Conservation (phyloP, 2,329 filamentous ascomycete genomes). For the Lasiodiplodia citricola region DNA sequence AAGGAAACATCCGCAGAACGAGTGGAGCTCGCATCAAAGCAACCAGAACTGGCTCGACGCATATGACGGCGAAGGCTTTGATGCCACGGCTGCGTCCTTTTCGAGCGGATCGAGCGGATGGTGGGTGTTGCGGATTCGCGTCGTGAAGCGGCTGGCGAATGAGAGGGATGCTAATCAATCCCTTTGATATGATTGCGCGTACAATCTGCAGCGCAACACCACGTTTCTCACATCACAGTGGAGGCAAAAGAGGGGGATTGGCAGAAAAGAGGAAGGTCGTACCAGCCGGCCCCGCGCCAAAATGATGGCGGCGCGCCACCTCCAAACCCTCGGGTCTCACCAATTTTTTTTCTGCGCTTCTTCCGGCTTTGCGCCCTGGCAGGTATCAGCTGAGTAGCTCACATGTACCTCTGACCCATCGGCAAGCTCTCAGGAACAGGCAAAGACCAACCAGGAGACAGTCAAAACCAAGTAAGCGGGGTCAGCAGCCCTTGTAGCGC, state of each 20-base stretch:
- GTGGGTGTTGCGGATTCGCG: not conserved
- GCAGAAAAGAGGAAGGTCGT: slow-evolving; percentile 13
- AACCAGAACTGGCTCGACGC: not conserved
- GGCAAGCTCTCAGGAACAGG: slow-evolving; percentile 1
- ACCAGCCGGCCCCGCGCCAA: not conserved
- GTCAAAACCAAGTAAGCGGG: not conserved
- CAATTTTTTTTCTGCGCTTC: not conserved
- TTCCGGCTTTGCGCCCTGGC: not conserved
- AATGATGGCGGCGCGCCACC: not conserved
- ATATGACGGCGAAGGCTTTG: not conserved
- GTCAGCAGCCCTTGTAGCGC: not conserved
- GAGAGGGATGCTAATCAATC: not conserved
- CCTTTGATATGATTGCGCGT: not conserved
- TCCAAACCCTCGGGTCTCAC: slow-evolving; percentile 5
- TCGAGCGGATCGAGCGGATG: not conserved
- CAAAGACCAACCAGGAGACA: not conserved
- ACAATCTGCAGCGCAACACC: not conserved
- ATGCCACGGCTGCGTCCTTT: not conserved
- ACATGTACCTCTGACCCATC: not conserved
- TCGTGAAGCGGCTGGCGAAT: not conserved
- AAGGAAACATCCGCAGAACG: not conserved
- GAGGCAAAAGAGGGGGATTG: slow-evolving; percentile 7
- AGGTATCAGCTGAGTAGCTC: slow-evolving; percentile 3
- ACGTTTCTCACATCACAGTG: slow-evolving; percentile 1
- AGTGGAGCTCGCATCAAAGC: slow-evolving; percentile 1